phyloP scores from a whole-genome alignment of 2,329 filamentous ascomycete genomes.

The Xylariaceae sp. region DNA sequence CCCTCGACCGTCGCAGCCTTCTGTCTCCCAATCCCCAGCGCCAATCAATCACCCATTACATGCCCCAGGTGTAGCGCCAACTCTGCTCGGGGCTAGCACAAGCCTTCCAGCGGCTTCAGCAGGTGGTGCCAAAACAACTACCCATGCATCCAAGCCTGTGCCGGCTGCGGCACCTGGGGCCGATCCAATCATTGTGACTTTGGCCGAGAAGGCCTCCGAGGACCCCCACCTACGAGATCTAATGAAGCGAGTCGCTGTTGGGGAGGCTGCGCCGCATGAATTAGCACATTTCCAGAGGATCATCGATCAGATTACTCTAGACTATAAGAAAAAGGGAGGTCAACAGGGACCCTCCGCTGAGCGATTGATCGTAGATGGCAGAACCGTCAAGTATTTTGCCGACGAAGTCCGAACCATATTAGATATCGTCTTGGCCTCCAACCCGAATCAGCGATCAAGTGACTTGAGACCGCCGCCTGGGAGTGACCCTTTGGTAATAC shows the following conservation, averaged over 20 bases:
- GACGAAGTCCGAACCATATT: constrained; percentile 63
- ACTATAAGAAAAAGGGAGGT: constrained; percentile 59
- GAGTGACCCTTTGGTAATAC: constrained; percentile 62
- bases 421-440: constrained; percentile 64
- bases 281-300: constrained; percentile 78
- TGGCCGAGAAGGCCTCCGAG: constrained; percentile 76
- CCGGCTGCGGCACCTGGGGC: constrained; percentile 38
- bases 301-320: constrained; percentile 76
- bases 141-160: constrained; percentile 29
- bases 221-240: constrained; percentile 76
- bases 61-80: constrained; percentile 29
- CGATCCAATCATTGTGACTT: constrained; percentile 82
- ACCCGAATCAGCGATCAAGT: constrained; percentile 60
- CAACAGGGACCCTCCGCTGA: constrained; percentile 61
- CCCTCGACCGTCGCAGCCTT: constrained; percentile 40
- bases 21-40: constrained; percentile 39
- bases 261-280: constrained; percentile 73
- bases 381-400: constrained; percentile 65
- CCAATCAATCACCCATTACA: constrained; percentile 32
- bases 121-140: constrained; percentile 13
- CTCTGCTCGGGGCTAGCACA: background rate
- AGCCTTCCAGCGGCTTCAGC: background rate
- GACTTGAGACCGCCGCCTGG: constrained; percentile 59
- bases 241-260: constrained; percentile 83
- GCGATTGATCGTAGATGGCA: constrained; percentile 59